Evolutionary conservation across 2,329 filamentous ascomycete species (phyloP).

Genomic region (Cordyceps fumosorosea): DNA sequence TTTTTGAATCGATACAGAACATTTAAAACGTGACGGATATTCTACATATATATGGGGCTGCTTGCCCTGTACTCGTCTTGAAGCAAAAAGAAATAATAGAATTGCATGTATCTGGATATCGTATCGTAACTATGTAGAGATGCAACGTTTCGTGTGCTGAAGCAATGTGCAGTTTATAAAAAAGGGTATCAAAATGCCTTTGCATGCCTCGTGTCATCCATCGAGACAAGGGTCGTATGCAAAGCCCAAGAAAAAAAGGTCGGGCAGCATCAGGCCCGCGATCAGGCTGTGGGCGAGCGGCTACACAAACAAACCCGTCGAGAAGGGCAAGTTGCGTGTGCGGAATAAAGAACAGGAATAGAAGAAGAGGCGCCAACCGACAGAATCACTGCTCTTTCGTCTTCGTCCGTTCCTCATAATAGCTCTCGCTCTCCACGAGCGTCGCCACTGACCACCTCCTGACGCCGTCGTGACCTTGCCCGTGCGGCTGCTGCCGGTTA

Average conservation of each 20-base stretch:
- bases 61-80: no score
- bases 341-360: background rate
- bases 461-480: background rate
- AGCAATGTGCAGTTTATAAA: background rate
- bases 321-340: background rate
- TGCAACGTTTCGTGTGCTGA: background rate
- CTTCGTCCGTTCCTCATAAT: background rate
- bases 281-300: no score
- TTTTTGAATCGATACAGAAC: background rate
- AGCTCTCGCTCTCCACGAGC: background rate
- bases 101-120: background rate
- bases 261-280: no score
- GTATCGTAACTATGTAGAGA: background rate
- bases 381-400: background rate
- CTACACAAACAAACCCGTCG: background rate
- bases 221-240: background rate
- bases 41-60: no score
- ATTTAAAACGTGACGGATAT: background rate
- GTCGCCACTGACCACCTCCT: conserved; percentile 1
- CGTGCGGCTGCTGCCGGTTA: background rate
- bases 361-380: background rate
- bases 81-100: background rate
- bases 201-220: background rate
- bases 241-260: background rate
- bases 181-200: background rate